Conservation (phyloP, 345 rosid species). For the Brassica napus region DNA sequence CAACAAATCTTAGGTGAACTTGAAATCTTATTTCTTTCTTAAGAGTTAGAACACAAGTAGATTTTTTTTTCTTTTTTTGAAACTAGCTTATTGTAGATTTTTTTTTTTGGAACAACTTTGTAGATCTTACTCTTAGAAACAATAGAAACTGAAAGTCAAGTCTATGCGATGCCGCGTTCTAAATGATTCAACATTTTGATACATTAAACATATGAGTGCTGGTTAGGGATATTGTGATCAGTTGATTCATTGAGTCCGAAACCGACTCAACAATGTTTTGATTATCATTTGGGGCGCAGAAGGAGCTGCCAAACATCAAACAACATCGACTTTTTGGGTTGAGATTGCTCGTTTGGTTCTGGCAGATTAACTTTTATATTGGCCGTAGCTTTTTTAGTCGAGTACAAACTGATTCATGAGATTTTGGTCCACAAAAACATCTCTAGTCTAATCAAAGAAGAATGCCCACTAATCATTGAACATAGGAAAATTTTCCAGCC, state of each 20-base stretch:
- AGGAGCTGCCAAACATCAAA: background rate
- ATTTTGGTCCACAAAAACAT: background rate
- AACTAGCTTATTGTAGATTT: background rate
- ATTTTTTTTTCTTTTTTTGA: no score
- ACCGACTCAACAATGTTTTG: background rate
- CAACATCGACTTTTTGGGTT: no score
- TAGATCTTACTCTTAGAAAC: background rate
- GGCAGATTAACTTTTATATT: background rate
- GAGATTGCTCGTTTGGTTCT: no score
- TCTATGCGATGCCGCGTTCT: background rate
- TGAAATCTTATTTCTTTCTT: background rate
- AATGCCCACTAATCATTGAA: background rate
- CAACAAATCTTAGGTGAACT: background rate
- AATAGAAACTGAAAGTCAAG: background rate
- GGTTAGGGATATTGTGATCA: background rate
- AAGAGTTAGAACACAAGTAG: background rate
- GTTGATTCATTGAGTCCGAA: background rate
- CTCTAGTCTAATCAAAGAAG: background rate
- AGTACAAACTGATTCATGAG: background rate
- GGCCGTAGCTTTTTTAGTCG: background rate
- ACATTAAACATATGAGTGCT: background rate
- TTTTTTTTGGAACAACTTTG: background rate
- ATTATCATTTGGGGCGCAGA: background rate
- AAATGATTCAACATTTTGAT: conserved; percentile 8
- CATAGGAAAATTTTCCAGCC: background rate